Evolutionary conservation across 2,329 filamentous ascomycete species (phyloP).

Genomic region (Penicillium expansum): DNA sequence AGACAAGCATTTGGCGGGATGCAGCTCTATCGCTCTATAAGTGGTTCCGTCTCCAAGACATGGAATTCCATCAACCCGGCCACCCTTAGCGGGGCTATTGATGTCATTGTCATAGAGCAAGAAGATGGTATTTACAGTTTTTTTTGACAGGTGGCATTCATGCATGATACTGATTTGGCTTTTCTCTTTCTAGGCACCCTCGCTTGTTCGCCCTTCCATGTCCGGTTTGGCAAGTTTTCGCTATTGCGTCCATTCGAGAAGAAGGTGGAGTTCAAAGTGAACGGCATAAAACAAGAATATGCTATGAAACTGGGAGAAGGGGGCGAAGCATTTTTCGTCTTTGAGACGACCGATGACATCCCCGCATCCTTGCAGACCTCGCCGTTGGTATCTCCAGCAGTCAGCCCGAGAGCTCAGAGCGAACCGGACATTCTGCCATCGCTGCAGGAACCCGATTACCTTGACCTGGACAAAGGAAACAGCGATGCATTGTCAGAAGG

Average conservation of each 20-base stretch:
- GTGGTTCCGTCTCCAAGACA: conserved; percentile 93
- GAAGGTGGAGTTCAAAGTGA: conserved; percentile 97
- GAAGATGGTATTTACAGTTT: conserved; percentile 67
- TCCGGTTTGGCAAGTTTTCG: conserved; percentile 98
- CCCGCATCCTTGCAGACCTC: conserved; percentile 94
- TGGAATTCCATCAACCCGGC: conserved; percentile 99
- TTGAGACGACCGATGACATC: conserved; percentile 88
- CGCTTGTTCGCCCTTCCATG: conserved; percentile 94
- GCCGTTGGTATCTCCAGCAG: conserved; percentile 83
- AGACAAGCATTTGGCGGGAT: conserved; percentile 52
- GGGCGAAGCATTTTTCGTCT: conserved; percentile 97
- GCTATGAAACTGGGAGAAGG: conserved; percentile 98
- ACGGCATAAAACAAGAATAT: conserved; percentile 85
- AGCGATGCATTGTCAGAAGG: conserved; percentile 23
- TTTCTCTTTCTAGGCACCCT: conserved; percentile 53
- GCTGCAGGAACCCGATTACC: conserved; percentile 51
- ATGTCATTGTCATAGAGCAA: conserved; percentile 97
- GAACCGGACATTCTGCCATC: conserved; percentile 33
- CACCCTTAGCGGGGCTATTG: conserved; percentile 94
- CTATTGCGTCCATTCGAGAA: conserved; percentile 93
- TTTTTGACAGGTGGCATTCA: not conserved
- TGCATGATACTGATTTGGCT: conserved; percentile 4
- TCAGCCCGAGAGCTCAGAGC: conserved; percentile 61
- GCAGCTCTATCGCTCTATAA: conserved; percentile 97
- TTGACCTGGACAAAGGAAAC: conserved; percentile 43